Evolutionary conservation across 441 rosid genomes (phyloP), one percentile per base, ranked within the genome.

Genomic region (Eruca vesicaria): DNA sequence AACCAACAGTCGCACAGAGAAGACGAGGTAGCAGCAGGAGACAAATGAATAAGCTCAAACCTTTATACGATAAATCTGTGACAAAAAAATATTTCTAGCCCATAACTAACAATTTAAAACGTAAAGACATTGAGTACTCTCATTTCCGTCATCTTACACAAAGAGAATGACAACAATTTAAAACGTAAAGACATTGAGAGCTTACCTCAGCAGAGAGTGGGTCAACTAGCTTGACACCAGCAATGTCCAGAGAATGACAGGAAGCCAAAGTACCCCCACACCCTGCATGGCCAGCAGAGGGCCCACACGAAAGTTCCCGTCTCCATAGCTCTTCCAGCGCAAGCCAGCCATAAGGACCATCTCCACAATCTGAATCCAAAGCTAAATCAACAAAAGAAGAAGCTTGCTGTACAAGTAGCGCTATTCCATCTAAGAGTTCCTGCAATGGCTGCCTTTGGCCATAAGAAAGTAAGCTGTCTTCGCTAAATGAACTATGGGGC

Each of bases 201-300:
- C 95, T 91, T 86, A 97, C 99, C 81, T 93, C 96, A 71, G 99
- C 88, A 75, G 96, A 90, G 82, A 97, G 96, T 66, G 99, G 99
- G 87, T 97, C 99, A 58, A 88, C 96, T 71, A 97, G 78, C 85
- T 93, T 97, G 78, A 89, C 75, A 45, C 99, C 99, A 83, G 99
- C 97, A 83, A 91, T 83, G 79, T 97, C 99, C 79, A 97, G 80
- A 66, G 92, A 93, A 88, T 97, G 99, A 58, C 98, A 90, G 71
- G 99, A 93, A 79, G 99, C 93, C 86, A 97, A 79, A 80, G 90
- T 85, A 66, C 99, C 99, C 57, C 99, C 99, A 83, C 99, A 97
- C 68, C 99, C 98, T n/a, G 98, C 99, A 90, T 97, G 99, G 69
- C 89, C 89, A 92, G 87, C 86, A 73, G 96, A 89, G 58, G 99